phyloP scores from a whole-genome alignment of 345 rosid species.

The Gossypium sturtianum region DNA sequence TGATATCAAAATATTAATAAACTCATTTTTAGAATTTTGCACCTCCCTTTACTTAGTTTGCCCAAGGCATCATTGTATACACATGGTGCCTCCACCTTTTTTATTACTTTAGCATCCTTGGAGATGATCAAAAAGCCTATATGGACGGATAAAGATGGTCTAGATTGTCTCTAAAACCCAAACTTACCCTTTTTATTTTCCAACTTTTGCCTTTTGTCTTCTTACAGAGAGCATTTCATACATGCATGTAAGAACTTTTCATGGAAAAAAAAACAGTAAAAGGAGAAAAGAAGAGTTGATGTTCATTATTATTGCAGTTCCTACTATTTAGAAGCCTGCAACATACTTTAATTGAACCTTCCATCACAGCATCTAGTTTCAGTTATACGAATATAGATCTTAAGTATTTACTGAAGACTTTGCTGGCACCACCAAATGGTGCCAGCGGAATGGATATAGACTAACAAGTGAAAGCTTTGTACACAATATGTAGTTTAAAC shows the following conservation, averaged over 20 bases:
- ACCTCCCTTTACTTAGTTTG: background rate
- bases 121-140: background rate
- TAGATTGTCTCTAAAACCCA: background rate
- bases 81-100: background rate
- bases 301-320: background rate
- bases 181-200: background rate
- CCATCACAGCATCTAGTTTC: background rate
- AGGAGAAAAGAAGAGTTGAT: background rate
- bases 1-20: background rate
- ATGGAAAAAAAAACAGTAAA: background rate
- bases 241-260: background rate
- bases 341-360: background rate
- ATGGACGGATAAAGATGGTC: background rate
- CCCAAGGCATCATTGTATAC: background rate
- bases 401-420: background rate
- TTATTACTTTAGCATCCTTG: background rate
- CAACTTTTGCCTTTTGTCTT: background rate
- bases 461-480: conserved; percentile 2
- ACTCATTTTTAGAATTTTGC: background rate
- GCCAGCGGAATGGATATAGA: background rate
- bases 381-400: background rate
- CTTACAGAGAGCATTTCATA: background rate
- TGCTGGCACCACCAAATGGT: background rate
- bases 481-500: background rate
- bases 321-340: background rate